Conservation (phyloP, 1,139 yeast species). For the Suhomyces guaymorum region DNA sequence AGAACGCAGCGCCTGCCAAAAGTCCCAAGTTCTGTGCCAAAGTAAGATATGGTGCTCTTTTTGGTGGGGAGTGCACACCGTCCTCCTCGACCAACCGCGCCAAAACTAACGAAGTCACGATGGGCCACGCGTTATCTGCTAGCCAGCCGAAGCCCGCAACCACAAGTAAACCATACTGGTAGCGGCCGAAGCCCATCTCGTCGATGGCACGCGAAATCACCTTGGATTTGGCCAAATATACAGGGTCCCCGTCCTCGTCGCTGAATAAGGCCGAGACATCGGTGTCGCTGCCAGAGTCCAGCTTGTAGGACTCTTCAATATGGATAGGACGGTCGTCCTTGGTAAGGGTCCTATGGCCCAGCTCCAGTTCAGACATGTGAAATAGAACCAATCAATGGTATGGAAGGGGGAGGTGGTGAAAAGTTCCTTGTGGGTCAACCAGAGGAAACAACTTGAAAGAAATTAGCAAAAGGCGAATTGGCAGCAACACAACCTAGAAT, state of each 20-base stretch:
- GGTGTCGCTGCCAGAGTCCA: slow-evolving; percentile 5
- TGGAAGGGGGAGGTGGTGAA: too few relatives aligned
- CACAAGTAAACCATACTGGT: slow-evolving; percentile 42
- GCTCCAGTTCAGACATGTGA: slow-evolving; percentile 2
- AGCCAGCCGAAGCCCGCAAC: slow-evolving; percentile 51
- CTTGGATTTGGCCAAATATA: slow-evolving; percentile 37
- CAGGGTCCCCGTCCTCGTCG: slow-evolving; percentile 16
- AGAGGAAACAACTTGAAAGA: too few relatives aligned
- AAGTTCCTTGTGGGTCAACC: too few relatives aligned
- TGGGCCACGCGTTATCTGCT: slow-evolving; percentile 48
- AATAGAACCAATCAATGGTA: background rate
- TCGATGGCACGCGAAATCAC: slow-evolving; percentile 38
- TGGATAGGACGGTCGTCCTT: slow-evolving; percentile 6
- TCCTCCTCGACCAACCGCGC: slow-evolving; percentile 36
- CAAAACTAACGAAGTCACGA: slow-evolving; percentile 39
- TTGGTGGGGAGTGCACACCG: slow-evolving; percentile 40
- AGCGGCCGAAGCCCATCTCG: slow-evolving; percentile 44
- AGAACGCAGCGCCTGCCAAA: slow-evolving; percentile 43
- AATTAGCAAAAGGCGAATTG: too few relatives aligned
- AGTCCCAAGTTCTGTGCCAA: slow-evolving; percentile 47
- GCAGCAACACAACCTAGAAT: too few relatives aligned
- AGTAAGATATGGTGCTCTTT: slow-evolving; percentile 39
- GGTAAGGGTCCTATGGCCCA: background rate
- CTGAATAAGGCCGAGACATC: slow-evolving; percentile 13
- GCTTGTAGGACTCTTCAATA: slow-evolving; percentile 5